Evolutionary conservation across 495 filamentous ascomycete species (phyloP).

Genomic region (Recurvomyces mirabilis): DNA sequence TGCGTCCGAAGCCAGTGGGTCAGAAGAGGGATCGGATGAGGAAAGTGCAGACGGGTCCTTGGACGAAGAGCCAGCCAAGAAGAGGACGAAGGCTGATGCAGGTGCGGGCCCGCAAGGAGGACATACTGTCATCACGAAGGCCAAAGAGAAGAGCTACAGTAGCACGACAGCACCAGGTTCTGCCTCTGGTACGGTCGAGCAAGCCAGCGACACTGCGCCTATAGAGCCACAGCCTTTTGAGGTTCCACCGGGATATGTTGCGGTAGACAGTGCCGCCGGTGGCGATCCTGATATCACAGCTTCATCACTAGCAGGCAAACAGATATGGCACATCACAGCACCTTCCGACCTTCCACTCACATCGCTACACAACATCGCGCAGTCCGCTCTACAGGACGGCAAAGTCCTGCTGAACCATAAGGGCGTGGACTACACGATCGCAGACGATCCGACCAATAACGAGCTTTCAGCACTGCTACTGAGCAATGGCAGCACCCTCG

Average conservation of each 20-base stretch:
- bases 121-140: background rate
- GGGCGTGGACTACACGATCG: slow-evolving; percentile 38
- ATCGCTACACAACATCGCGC: slow-evolving; percentile 32
- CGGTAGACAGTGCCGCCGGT: background rate
- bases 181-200: too few species aligned
- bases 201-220: background rate
- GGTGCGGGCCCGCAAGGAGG: background rate
- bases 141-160: background rate
- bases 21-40: slow-evolving; percentile 1
- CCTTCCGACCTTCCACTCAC: slow-evolving; percentile 37
- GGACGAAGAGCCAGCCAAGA: background rate
- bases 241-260: slow-evolving; percentile 9
- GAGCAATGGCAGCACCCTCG: slow-evolving; percentile 6
- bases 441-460: slow-evolving; percentile 25
- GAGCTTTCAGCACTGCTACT: background rate
- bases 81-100: background rate
- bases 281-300: background rate
- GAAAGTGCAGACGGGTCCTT: background rate
- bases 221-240: slow-evolving; percentile 9
- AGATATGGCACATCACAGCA: slow-evolving; percentile 47
- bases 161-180: too few species aligned
- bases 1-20: background rate
- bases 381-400: slow-evolving; percentile 27
- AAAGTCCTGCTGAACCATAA: slow-evolving; percentile 31
- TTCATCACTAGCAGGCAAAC: slow-evolving; percentile 34